Evolutionary conservation across 78 protist genomes (phyloP).

Genomic region (Creolimax fragrantissima): DNA sequence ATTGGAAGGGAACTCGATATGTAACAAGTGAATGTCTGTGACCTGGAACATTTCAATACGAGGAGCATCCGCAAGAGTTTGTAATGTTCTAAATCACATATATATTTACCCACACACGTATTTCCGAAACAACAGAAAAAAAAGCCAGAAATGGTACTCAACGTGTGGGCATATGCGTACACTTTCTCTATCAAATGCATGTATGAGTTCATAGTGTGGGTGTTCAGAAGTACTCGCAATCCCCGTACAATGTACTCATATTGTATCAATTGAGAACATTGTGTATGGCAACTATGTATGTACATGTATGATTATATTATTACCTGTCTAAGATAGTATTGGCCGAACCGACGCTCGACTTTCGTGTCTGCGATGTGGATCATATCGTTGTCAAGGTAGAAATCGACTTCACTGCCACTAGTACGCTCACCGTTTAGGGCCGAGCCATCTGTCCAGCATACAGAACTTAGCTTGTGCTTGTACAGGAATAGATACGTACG

Average conservation of each 20-base stretch:
- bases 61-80: not conserved
- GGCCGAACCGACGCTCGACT: not conserved
- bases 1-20: not conserved
- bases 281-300: not conserved
- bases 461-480: slow-evolving; percentile 63
- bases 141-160: not conserved
- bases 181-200: not conserved
- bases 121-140: not conserved
- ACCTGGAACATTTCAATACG: not conserved
- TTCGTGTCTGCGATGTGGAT: slow-evolving; percentile 18
- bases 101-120: not conserved
- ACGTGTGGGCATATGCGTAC: not conserved
- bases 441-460: slow-evolving; percentile 36
- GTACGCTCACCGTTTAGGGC: slow-evolving; percentile 15
- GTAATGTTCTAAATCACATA: not conserved
- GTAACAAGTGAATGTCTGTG: not conserved
- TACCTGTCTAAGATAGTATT: slow-evolving; percentile 1
- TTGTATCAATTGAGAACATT: too few relatives aligned
- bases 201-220: not conserved
- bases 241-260: not conserved
- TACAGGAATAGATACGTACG: slow-evolving; percentile 46
- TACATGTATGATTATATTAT: not conserved
- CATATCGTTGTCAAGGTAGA: slow-evolving; percentile 42
- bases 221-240: not conserved
- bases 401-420: slow-evolving; percentile 47